Evolutionary conservation across 2,329 filamentous ascomycete species (phyloP), one percentile per base, ranked within the genome.

Genomic region (Parafenestella ontariensis): DNA sequence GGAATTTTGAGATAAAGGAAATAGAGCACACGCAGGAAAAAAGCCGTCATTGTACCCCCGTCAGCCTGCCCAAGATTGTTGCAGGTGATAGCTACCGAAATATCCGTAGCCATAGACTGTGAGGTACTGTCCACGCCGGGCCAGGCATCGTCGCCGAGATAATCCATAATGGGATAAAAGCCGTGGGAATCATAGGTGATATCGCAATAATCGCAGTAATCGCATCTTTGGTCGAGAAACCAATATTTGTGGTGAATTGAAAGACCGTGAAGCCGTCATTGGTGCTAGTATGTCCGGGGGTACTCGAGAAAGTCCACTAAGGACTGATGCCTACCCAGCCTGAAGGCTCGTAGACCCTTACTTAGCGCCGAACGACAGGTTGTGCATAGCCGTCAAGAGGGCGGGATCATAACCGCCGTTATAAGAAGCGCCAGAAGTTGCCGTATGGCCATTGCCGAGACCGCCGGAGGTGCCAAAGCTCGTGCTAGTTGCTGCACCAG

Each of bases 321-420:
- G 13, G 15, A 39, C 36, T 6, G 18, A 3, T 13, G 20, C 7
- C 7, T 11, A 21, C 9, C 24, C 9, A 23, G 10, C 11, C 36
- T 15, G 11, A 23, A 39, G 9, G 5, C 9, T 37, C 34, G 15
- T 13, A 26, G 13, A 5, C 3, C 3, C 31, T 17, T 59, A 67
- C 43, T 66, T 67, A 52, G 43, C 46, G 31, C 46, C 49, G 17
- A 71, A 58, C 34, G 62, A 63, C 54, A 72, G 52, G 52, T 66
- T 69, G n/a, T 69, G 65, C 59, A 70, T 63, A 17, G 64, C 64
- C 13, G 48, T 45, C 29, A 65, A 15, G 36, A 65, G 40, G 20
- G 56, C 33, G 9, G 58, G 47, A 26, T 68, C 61, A 21, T 59
- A 61, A 31, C 52, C 48, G 18, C 56, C 48, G 46, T 58, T 56